A percentile compares a stretch with the other conserved stretches of the same genome.
These are phyloP conservation scores for Gloeophyllum trabeum DNA, from an alignment of 768 basidiomycete genomes.

Conservation along the genomic window DNA sequence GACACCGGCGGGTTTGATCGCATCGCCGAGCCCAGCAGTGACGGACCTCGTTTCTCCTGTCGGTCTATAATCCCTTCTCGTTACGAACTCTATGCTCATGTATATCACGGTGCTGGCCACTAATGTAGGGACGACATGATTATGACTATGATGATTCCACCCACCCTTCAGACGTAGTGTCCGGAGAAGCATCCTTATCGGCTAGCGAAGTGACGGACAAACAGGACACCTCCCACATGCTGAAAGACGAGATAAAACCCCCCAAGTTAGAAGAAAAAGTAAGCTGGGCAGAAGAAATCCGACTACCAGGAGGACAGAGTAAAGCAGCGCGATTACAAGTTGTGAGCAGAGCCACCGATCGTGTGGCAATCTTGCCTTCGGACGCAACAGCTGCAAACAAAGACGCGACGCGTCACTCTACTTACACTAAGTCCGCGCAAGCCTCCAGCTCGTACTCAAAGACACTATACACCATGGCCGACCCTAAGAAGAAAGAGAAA, in stretches of 20 bases:
- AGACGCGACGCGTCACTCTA: conserved; percentile 24
- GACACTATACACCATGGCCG: conserved; percentile 61
- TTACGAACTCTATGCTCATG: conserved; percentile 26
- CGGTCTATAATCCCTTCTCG: conserved; percentile 30
- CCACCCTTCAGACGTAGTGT: too few relatives aligned
- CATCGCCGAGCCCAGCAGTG: conserved; percentile 4
- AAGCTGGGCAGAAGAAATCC: too few relatives aligned
- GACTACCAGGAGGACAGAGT: too few relatives aligned
- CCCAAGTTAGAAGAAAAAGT: too few relatives aligned
- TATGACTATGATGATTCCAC: too few relatives aligned
- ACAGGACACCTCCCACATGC: too few relatives aligned
- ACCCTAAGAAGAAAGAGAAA: conserved; percentile 75
- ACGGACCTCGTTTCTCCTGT: conserved; percentile 28
- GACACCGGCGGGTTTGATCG: not conserved
- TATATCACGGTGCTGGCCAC: conserved; percentile 33
- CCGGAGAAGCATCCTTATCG: too few relatives aligned
- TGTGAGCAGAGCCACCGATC: too few relatives aligned
- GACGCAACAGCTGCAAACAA: conserved; percentile 9
- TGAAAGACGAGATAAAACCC: too few relatives aligned
- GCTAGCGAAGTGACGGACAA: too few relatives aligned
- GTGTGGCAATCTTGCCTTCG: too few relatives aligned
- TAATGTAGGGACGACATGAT: conserved; percentile 22
- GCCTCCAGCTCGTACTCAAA: not conserved
- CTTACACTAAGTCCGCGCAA: not conserved
- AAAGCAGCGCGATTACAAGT: too few relatives aligned